phyloP scores from a whole-genome alignment of 768 basidiomycete genomes.

The Xerocomellus amylosporus region DNA sequence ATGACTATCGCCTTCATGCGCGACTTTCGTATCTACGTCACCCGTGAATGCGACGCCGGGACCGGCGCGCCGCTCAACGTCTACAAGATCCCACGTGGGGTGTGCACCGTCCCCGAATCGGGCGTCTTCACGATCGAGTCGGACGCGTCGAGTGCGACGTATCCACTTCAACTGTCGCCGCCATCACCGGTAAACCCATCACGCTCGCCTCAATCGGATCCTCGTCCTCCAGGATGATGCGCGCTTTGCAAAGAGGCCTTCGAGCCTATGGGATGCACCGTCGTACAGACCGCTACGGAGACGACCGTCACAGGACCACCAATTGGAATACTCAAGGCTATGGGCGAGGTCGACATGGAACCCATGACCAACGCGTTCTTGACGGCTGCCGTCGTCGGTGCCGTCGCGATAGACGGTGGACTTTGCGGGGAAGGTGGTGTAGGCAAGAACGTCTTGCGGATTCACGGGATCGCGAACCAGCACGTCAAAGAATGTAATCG shows the following conservation, averaged over 20 bases:
- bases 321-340: slow-evolving; percentile 68
- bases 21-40: slow-evolving; percentile 80
- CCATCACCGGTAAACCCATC: slow-evolving; percentile 94
- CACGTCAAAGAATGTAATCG: slow-evolving; percentile 98
- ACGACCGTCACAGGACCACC: slow-evolving; percentile 93
- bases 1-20: slow-evolving; percentile 99
- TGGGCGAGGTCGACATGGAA: slow-evolving; percentile 86
- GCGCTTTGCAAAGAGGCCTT: slow-evolving; percentile 91
- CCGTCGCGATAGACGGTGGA: slow-evolving; percentile 67
- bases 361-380: slow-evolving; percentile 99
- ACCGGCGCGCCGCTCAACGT: slow-evolving; percentile 68
- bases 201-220: slow-evolving; percentile 92
- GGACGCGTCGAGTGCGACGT: slow-evolving; percentile 94
- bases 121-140: slow-evolving; percentile 84
- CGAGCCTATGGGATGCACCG: slow-evolving; percentile 91
- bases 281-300: slow-evolving; percentile 81
- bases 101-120: slow-evolving; percentile 68
- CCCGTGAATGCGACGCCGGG: slow-evolving; percentile 55
- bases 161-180: slow-evolving; percentile 95
- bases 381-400: slow-evolving; percentile 90
- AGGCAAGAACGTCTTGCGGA: slow-evolving; percentile 59
- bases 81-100: slow-evolving; percentile 82
- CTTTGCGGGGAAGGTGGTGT: slow-evolving; percentile 31
- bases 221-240: slow-evolving; percentile 95
- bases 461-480: slow-evolving; percentile 95